These are phyloP conservation scores for Schwanniomyces occidentalis DNA, from an alignment of 805 yeast genomes.

Conservation along the genomic window DNA sequence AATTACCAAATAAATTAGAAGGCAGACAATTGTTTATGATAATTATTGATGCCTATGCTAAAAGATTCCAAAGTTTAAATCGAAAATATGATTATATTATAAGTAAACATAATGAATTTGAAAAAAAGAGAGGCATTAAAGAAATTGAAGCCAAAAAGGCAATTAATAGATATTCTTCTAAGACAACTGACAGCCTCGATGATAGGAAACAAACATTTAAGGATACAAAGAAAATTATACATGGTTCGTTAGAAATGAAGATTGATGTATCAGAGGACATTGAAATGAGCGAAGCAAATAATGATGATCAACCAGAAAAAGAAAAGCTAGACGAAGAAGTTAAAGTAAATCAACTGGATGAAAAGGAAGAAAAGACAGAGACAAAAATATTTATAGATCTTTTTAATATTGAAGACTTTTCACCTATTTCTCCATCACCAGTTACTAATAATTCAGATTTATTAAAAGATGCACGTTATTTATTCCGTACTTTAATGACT, in stretches of 20 bases:
- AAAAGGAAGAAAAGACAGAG: slow-evolving; percentile 11
- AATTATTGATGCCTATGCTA: slow-evolving; percentile 85
- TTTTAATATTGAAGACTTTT: slow-evolving; percentile 36
- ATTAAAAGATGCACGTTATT: slow-evolving; percentile 81
- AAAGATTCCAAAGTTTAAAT: slow-evolving; percentile 75
- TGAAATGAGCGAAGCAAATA: slow-evolving; percentile 19
- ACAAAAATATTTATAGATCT: slow-evolving; percentile 19
- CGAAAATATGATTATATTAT: slow-evolving; percentile 67
- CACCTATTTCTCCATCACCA: slow-evolving; percentile 63
- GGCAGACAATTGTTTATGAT: slow-evolving; percentile 81
- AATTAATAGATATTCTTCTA: slow-evolving; percentile 36
- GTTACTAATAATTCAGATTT: slow-evolving; percentile 58
- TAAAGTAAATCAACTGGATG: no score
- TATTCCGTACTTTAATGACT: slow-evolving; percentile 85
- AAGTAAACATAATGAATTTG: slow-evolving; percentile 57
- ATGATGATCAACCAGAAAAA: slow-evolving; percentile 11
- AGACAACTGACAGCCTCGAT: slow-evolving; percentile 8
- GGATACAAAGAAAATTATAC: slow-evolving; percentile 23
- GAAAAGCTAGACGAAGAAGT: slow-evolving; percentile 11
- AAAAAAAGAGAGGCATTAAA: slow-evolving; percentile 38
- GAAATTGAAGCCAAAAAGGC: slow-evolving; percentile 46
- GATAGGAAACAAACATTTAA: no score
- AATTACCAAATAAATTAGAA: slow-evolving; percentile 77
- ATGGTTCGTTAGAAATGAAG: slow-evolving; percentile 13
- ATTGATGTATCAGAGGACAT: slow-evolving; percentile 20